Percentiles rank a stretch among this genome's conserved stretches.
phyloP scores from a whole-genome alignment of 2,329 filamentous ascomycete species.

The Colletotrichum sp. region DNA sequence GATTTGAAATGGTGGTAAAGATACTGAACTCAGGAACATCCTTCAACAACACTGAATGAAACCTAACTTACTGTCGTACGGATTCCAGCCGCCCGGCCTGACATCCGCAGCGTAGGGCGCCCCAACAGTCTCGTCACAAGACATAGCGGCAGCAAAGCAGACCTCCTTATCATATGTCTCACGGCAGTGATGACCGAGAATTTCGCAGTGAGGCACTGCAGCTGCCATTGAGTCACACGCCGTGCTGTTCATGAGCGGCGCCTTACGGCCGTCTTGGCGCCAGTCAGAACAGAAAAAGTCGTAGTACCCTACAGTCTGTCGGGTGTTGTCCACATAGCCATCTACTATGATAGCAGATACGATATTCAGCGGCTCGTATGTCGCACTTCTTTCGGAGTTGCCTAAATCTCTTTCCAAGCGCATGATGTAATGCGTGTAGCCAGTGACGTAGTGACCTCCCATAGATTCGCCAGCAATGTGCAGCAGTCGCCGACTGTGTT shows the following conservation, averaged over 20 bases:
- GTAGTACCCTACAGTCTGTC: background rate
- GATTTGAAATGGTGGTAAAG: background rate
- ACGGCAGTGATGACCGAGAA: background rate
- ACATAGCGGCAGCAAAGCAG: background rate
- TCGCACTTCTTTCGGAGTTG: fast-evolving
- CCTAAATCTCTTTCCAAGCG: background rate
- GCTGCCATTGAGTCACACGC: background rate
- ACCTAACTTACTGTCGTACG: background rate
- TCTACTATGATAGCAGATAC: background rate
- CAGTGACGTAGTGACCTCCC: background rate
- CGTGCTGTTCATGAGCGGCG: background rate
- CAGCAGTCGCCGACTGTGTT: fast-evolving
- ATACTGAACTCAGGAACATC: no score
- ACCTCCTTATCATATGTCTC: background rate
- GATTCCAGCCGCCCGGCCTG: background rate
- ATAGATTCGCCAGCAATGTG: background rate
- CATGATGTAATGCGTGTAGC: background rate
- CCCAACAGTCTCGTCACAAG: background rate
- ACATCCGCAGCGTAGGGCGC: background rate
- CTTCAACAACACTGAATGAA: fast-evolving
- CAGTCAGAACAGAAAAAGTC: background rate
- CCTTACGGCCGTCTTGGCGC: background rate
- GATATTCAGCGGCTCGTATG: background rate
- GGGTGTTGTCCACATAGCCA: background rate
- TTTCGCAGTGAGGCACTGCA: background rate